Conservation (phyloP, 2,329 filamentous ascomycete species). For the Bipolaris victoriae region DNA sequence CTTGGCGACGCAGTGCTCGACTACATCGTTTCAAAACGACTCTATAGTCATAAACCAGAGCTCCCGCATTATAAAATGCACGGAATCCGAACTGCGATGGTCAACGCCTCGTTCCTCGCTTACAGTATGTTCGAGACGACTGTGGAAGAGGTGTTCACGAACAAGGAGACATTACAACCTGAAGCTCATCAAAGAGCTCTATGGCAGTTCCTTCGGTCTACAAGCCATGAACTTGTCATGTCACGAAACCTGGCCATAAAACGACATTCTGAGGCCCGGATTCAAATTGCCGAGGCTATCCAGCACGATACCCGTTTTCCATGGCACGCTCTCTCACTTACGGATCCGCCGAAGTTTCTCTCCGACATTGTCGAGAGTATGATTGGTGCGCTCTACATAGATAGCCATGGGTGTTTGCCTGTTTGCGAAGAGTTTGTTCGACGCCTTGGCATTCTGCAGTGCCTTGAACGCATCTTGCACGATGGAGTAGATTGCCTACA, state of each 20-base stretch:
- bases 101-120: conserved; percentile 80
- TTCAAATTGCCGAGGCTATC: conserved; percentile 60
- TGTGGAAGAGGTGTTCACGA: conserved; percentile 43
- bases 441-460: conserved; percentile 68
- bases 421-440: conserved; percentile 66
- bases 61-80: conserved; percentile 72
- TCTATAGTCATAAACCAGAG: conserved; percentile 60
- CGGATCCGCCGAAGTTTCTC: conserved; percentile 50
- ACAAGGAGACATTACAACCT: conserved; percentile 41
- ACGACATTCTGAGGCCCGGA: conserved; percentile 58
- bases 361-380: conserved; percentile 72
- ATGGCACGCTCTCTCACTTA: conserved; percentile 72
- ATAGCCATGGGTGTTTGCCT: conserved; percentile 54
- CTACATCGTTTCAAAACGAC: conserved; percentile 69
- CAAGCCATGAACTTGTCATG: conserved; percentile 55
- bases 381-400: conserved; percentile 83
- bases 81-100: conserved; percentile 73
- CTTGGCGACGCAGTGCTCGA: conserved; percentile 87
- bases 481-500: conserved; percentile 61
- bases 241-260: conserved; percentile 54
- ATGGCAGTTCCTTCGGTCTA: conserved; percentile 73
- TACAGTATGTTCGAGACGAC: conserved; percentile 72
- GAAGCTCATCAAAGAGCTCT: conserved; percentile 54
- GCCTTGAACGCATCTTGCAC: conserved; percentile 66
- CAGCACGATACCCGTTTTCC: conserved; percentile 66